Evolutionary conservation across 345 rosid species (phyloP), one percentile per base, ranked within the genome.

Genomic region (Ceriops tagal): DNA sequence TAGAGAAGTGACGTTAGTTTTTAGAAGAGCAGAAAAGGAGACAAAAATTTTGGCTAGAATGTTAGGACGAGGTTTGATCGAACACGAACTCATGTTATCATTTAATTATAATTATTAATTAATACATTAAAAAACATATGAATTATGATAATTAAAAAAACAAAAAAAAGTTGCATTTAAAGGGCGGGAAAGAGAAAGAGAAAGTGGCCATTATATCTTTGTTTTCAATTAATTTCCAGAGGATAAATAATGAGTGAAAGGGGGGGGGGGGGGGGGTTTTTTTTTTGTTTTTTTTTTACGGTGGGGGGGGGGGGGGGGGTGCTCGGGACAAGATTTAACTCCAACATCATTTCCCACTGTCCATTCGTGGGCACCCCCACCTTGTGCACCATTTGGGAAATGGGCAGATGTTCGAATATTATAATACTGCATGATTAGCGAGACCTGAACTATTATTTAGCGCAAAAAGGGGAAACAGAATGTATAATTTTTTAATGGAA

Each of bases 111-210:
- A 32, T 32, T 32, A 32, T 5, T 32, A 32, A 32, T 34, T 34
- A 34, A 34, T 34, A 24, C 26, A 24, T 24, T 0, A 24, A 24
- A 24, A 24, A 24, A 24, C 26, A 24, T 24, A 24, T 24, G 26
- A 24, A 24, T 24, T 24, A 24, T 24, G 26, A 24, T 24, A 0
- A 24, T 24, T 0, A 24, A 24, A 24, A 24, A 24, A 24, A 24
- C 0, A 24, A 5, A 34, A 34, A 39, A 75, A 64, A 49, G 61
- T 66, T 19, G 68, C 75, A 76, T 71, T 80, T 71, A 78, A 80
- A 78, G 83, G 64, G 84, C 74, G 81, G 81, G 79, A 70, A 78
- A 67, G 15, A 68, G 68, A 55, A 57, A 26, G 26, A 49, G 55
- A 27, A 67, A 22, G 64, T 5, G 18, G 10, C 35, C 16, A 21